Base-by-base conservation (phyloP, 148 eudicot species). In the Oxyria digyna region DNA sequence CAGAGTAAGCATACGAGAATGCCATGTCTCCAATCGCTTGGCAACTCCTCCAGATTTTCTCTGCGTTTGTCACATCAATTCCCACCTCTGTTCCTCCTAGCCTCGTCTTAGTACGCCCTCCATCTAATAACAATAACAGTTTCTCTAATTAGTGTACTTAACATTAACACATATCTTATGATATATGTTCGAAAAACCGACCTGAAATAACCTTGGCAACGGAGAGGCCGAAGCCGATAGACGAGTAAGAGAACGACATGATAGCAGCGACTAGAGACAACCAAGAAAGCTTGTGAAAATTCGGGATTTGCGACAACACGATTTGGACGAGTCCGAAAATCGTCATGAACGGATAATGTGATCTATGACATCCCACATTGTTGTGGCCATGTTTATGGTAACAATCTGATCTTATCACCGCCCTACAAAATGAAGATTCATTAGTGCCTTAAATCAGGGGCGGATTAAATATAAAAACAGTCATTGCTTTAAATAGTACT, bases 21-120 rank as follows among this genome's bases (percentile, higher is more conserved):
- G 82, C 82, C 10, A 79, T 75, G 43, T 72, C 64, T 42, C 78
- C 78, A 41, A 79, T 26, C 13, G 82, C 76, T 64, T 68, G 72
- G 43, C 69, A 75, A 3, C 49, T 18, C 31, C 45, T 26, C 71
- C 71, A 68, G 26, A 68, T 10, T 45, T 68, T 68, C 52, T 68
- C 10, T 10, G 52, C 29, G 20, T 1, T 13, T 23, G 71, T 40
- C 18, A 68, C 50, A 9, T 68, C 71, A 3, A 68, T 38, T 0
- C 71, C 71, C 10, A 68, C 55, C 55, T 41, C 10, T 40, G 54
- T 45, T 42, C 71, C 71, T 3, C 48, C 45, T 68, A 68, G 5
- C n/a, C 35, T 43, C 1, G 55, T 68, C 55, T 11, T 40, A 4
- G 37, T 24, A 68, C 35, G 68, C n/a, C 62, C 62, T 26, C 62